Conservation (phyloP, 306 rosid genomes). For the Prunus mira region DNA sequence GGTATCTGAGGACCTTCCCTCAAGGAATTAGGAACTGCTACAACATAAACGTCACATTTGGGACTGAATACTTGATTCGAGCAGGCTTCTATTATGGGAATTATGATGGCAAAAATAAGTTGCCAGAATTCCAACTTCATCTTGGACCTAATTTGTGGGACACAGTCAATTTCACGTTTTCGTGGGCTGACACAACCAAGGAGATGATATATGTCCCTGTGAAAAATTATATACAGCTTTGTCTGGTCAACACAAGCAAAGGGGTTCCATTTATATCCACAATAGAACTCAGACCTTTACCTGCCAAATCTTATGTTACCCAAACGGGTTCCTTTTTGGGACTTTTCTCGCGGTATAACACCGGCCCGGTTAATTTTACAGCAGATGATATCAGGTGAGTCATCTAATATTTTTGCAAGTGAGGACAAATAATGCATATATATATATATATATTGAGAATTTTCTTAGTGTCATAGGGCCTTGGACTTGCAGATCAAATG, state of each 20-base stretch:
- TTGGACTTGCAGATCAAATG: no score
- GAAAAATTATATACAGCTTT: slow-evolving; percentile 3
- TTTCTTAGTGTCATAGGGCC: no score
- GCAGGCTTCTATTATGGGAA: slow-evolving; percentile 41
- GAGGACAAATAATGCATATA: no score
- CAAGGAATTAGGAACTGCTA: neutral
- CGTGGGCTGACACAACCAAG: slow-evolving; percentile 6
- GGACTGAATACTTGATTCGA: slow-evolving; percentile 34
- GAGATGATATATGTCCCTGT: slow-evolving; percentile 32
- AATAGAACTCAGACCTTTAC: slow-evolving; percentile 10
- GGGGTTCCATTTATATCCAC: slow-evolving; percentile 15
- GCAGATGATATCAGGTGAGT: no score
- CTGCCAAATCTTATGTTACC: neutral
- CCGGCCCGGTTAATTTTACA: neutral
- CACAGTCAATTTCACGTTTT: neutral
- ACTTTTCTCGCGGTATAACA: neutral
- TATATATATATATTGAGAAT: no score
- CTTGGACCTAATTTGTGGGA: slow-evolving; percentile 38
- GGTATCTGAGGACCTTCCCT: slow-evolving; percentile 41
- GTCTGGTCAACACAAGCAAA: slow-evolving; percentile 1
- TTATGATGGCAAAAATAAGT: slow-evolving; percentile 22
- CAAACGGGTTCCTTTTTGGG: slow-evolving; percentile 5
- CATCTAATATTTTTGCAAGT: neutral
- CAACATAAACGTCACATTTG: slow-evolving; percentile 15
- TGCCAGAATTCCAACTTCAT: slow-evolving; percentile 27